Base-by-base conservation (phyloP, 2,329 filamentous ascomycete species). In the Ceratocystis eucalypticola region DNA sequence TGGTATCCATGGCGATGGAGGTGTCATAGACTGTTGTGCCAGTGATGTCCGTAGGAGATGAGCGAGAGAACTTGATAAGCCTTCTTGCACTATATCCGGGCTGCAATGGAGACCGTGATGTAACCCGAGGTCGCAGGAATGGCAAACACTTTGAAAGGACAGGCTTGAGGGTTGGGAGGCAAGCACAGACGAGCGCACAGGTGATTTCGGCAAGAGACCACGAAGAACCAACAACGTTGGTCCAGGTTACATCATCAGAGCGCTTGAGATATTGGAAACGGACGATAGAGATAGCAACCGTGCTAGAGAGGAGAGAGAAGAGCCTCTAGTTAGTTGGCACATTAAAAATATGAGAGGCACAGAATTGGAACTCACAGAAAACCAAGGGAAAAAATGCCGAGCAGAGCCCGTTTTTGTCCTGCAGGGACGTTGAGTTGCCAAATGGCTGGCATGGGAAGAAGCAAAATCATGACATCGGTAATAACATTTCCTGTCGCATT, bases 371-470 rank as follows among this genome's bases (percentile, higher is more conserved):
- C 71, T 67, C 63, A 72, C 72, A 73, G 69, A 62, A 73, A 72
- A 2, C 72, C 72, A 17, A 73, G 70, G 22, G 69, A 70, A 62
- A 74, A 74, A 22, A 73, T 71, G 6, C 69, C 69, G 8, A 72
- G 53, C 2, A 74, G 69, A n/a, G 72, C 59, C 1, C 69, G 20
- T 63, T 71, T 72, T 41, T 73, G 72, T 22, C 62, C 62, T 20
- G 20, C 55, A 0, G 70, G 67, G 12, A 73, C 66, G 33, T 70
- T 70, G 44, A 74, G 69, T 2, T 68, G 64, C 62, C 69, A 68
- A 41, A 74, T 69, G 2, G 71, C 70, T 2, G 72, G 72, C 48
- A 74, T 61, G 1, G 72, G 72, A 2, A 74, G 64, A 0, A 71
- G 28, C 8, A 73, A 69, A 17, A 74, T 69, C 22, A 70, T 69